These are phyloP conservation scores for Agarophyton chilense DNA, from an alignment of 23 red algal genomes.

Conservation along the genomic window DNA sequence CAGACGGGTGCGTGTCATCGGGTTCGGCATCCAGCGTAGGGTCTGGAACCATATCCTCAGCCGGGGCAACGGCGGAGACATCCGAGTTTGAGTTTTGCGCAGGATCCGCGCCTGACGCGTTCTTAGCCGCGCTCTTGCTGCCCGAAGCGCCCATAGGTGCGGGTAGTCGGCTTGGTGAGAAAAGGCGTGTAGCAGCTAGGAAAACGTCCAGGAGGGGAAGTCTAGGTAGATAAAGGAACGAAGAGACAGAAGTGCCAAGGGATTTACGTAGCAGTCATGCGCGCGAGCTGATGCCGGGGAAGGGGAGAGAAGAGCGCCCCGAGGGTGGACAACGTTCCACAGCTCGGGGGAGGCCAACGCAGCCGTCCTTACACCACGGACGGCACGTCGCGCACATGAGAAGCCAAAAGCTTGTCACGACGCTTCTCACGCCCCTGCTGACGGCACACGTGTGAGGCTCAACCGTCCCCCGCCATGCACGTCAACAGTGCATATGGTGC, in stretches of 20 bases:
- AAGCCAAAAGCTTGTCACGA: background rate
- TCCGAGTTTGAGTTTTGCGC: constrained; percentile 26
- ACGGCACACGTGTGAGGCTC: constrained; percentile 41
- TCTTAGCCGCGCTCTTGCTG: constrained; percentile 21
- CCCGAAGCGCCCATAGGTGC: constrained; percentile 22
- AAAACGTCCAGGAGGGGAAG: background rate
- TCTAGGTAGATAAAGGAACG: background rate
- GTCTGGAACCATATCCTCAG: background rate
- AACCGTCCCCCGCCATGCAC: background rate
- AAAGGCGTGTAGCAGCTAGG: background rate
- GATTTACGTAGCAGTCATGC: background rate
- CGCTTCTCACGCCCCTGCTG: background rate
- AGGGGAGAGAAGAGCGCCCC: background rate
- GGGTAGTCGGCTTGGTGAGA: background rate
- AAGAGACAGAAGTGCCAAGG: background rate
- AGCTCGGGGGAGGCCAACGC: background rate
- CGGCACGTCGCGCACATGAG: background rate
- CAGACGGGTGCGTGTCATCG: background rate
- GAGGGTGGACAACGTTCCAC: constrained; percentile 42
- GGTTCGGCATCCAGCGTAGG: background rate
- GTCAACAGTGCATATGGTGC: background rate
- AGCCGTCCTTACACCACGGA: constrained; percentile 16
- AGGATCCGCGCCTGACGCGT: background rate
- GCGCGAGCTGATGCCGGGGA: background rate
- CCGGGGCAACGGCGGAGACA: constrained; percentile 6